Evolutionary conservation across 495 filamentous ascomycete genomes (phyloP).

Genomic region (Tricharina praecox): DNA sequence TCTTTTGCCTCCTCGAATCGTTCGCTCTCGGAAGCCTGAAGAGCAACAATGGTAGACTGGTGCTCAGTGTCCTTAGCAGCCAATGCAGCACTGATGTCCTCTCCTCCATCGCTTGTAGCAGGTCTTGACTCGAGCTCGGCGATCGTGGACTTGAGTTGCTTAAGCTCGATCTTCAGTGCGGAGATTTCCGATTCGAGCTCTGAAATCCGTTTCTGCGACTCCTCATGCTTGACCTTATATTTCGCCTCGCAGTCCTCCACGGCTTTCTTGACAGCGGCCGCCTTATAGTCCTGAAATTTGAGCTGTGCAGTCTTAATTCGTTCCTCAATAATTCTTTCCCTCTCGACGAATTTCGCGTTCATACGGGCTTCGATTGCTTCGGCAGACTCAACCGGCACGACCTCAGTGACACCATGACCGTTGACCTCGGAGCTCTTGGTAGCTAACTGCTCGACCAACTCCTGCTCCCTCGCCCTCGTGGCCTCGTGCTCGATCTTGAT

Average conservation of each 20-base stretch:
- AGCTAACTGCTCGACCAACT: constrained; percentile 27
- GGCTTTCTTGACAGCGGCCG: constrained; percentile 35
- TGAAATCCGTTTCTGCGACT: constrained; percentile 15
- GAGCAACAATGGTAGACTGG: constrained; percentile 11
- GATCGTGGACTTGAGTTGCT: constrained; percentile 10
- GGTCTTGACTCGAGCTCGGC: constrained; percentile 1
- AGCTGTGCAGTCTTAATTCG: constrained; percentile 20
- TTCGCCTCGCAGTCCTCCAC: constrained; percentile 20
- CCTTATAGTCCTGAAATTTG: constrained; percentile 30
- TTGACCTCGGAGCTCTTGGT: constrained; percentile 28
- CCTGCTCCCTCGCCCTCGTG: constrained; percentile 28
- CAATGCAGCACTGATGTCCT: constrained; percentile 16
- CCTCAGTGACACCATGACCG: constrained; percentile 27
- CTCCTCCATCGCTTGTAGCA: neutral
- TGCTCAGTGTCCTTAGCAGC: constrained; percentile 19
- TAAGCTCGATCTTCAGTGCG: constrained; percentile 15
- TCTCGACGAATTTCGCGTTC: constrained; percentile 4
- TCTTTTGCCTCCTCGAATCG: constrained; percentile 17
- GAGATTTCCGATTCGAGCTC: constrained; percentile 19
- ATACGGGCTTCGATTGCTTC: constrained; percentile 2
- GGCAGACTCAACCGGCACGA: neutral
- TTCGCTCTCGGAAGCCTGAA: constrained; percentile 5
- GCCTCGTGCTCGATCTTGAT: constrained; percentile 1
- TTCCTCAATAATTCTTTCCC: constrained; percentile 15
- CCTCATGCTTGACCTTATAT: constrained; percentile 10